Evolutionary conservation across 352 stramenopile genomes (phyloP).

Genomic region (Globisporangium apiculatum): DNA sequence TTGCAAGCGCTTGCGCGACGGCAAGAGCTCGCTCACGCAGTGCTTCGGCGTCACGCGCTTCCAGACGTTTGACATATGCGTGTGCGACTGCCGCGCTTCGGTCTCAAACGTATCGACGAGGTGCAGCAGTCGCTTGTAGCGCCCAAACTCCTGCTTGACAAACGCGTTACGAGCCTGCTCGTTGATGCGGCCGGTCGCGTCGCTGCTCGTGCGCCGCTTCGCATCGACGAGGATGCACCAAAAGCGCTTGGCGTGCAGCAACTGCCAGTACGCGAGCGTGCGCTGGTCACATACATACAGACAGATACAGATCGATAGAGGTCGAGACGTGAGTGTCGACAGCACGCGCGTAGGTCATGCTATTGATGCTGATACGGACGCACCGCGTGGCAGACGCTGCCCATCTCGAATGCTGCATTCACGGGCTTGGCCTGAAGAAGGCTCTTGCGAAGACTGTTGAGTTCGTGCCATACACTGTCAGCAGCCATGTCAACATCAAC

Average conservation of each 20-base stretch:
- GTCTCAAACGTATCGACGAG: constrained; percentile 64
- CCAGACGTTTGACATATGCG: constrained; percentile 59
- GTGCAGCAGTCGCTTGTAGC: constrained; percentile 56
- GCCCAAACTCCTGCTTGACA: constrained; percentile 61
- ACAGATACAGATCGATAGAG: constrained; percentile 3
- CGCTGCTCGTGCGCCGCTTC: constrained; percentile 33
- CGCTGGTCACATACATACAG: constrained; percentile 22
- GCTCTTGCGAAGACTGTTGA: constrained; percentile 28
- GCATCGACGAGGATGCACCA: constrained; percentile 69
- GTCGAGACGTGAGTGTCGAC: no score
- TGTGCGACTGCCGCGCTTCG: constrained; percentile 27
- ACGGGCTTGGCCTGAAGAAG: constrained; percentile 24
- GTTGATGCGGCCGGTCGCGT: constrained; percentile 40
- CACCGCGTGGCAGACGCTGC: constrained; percentile 77
- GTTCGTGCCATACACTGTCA: constrained; percentile 1
- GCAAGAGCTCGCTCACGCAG: constrained; percentile 45
- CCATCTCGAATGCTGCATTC: constrained; percentile 48
- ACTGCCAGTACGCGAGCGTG: constrained; percentile 67
- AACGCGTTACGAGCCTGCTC: constrained; percentile 31
- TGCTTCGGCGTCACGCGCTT: constrained; percentile 40
- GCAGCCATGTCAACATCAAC: not conserved
- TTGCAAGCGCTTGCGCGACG: not conserved
- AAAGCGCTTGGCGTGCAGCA: constrained; percentile 78
- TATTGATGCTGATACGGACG: constrained; percentile 2
- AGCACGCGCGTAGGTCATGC: no score